Conservation (phyloP, 257 asterid species). For the Solanum infundibuliforme region DNA sequence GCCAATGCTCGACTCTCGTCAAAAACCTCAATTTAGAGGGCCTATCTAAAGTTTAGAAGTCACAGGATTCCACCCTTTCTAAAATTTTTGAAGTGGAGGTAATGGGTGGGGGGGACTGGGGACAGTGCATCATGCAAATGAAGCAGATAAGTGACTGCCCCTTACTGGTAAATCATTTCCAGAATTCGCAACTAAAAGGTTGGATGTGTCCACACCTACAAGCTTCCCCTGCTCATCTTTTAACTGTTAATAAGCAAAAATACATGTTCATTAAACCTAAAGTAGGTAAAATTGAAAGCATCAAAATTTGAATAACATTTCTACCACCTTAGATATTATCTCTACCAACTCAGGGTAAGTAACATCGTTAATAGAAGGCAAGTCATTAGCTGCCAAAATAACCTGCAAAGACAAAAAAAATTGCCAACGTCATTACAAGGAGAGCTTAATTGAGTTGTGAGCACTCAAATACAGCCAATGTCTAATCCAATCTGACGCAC, state of each 20-base stretch:
- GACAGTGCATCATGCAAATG: not conserved
- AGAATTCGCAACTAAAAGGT: conserved; percentile 77
- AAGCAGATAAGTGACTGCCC: conserved; percentile 1
- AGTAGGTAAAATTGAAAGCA: conserved; percentile 1
- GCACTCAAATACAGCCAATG: not conserved
- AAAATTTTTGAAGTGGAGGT: not conserved
- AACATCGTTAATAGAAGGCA: conserved; percentile 89
- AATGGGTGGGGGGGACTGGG: not conserved
- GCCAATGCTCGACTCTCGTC: not conserved
- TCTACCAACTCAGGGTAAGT: conserved; percentile 72
- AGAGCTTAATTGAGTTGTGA: not conserved
- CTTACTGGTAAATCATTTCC: conserved; percentile 96
- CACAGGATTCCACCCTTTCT: not conserved
- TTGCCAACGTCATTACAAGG: not conserved
- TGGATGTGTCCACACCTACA: conserved; percentile 71
- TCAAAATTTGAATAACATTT: conserved; percentile 1
- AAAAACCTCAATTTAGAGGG: not conserved
- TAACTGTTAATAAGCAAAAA: conserved; percentile 38
- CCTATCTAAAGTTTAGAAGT: not conserved
- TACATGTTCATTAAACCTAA: conserved; percentile 8
- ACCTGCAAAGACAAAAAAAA: conserved; percentile 40
- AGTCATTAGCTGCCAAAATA: conserved; percentile 83
- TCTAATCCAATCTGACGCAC: not conserved
- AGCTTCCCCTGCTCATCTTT: conserved; percentile 80
- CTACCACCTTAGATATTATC: conserved; percentile 62